Conservation (phyloP, 331 rosid species). For the Quercus tomentella region DNA sequence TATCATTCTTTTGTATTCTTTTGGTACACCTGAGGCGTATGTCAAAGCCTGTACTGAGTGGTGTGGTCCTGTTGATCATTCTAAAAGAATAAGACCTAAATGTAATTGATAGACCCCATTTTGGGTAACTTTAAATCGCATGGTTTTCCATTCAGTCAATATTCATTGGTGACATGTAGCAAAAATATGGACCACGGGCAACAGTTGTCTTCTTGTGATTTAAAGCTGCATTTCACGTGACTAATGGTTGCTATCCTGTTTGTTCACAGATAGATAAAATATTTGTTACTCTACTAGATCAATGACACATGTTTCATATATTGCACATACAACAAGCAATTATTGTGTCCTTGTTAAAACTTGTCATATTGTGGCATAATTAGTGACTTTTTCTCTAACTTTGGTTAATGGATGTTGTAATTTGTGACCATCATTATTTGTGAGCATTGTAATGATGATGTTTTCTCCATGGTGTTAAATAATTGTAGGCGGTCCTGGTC, state of each 20-base stretch:
- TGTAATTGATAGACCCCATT: slow-evolving; percentile 1
- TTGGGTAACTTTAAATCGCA: slow-evolving; percentile 4
- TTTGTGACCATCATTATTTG: background rate
- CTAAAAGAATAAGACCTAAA: background rate
- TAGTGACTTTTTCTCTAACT: background rate
- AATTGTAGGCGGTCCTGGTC: slow-evolving; percentile 54
- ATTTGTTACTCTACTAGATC: too few relatives aligned
- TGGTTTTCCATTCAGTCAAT: slow-evolving; percentile 13
- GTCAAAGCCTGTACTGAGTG: background rate
- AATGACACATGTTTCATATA: background rate
- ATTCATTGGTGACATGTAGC: background rate
- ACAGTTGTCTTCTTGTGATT: slow-evolving; percentile 19
- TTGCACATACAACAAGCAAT: background rate
- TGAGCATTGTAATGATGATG: background rate
- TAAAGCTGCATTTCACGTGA: background rate
- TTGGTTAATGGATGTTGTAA: background rate
- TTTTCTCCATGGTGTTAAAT: slow-evolving; percentile 8
- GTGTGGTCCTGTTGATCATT: slow-evolving; percentile 16
- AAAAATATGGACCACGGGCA: background rate
- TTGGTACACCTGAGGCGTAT: background rate
- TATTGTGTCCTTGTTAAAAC: background rate
- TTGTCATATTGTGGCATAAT: background rate
- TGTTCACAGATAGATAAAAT: background rate
- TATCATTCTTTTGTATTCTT: background rate
- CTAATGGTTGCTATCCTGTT: background rate